Percentiles rank a stretch among this genome's conserved stretches.
phyloP scores from a whole-genome alignment of 805 yeast genomes.

The Maudiozyma pseudohumilis region DNA sequence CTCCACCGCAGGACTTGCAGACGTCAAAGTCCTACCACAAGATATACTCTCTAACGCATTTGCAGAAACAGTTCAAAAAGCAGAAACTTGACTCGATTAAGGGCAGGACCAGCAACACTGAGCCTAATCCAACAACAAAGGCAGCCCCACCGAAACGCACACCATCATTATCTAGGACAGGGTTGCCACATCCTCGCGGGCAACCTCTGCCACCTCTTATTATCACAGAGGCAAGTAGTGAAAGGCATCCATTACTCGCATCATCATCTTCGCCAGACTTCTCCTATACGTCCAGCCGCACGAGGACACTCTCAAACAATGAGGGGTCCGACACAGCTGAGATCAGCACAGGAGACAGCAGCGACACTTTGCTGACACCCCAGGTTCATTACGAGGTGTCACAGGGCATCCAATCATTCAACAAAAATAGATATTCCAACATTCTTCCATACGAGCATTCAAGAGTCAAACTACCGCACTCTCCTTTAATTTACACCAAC shows the following conservation, averaged over 20 bases:
- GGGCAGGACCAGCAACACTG: background rate
- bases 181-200: background rate
- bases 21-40: conserved; percentile 15
- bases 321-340: background rate
- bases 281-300: background rate
- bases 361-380: conserved; percentile 21
- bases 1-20: conserved; percentile 4
- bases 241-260: background rate
- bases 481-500: conserved; percentile 15
- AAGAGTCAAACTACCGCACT: conserved; percentile 44
- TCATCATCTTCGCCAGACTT: background rate
- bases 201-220: conserved; percentile 7
- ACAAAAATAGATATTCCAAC: conserved; percentile 78
- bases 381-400: conserved; percentile 35
- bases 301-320: background rate
- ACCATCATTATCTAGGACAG: background rate
- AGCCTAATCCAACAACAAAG: too few relatives aligned
- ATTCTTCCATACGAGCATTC: conserved; percentile 80
- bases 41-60: conserved; percentile 17
- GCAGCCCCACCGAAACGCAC: background rate
- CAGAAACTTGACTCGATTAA: conserved; percentile 5
- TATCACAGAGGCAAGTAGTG: conserved; percentile 1
- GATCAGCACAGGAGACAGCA: conserved; percentile 7
- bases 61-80: conserved; percentile 17
- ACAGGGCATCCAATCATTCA: conserved; percentile 67